Evolutionary conservation across 2,329 filamentous ascomycete species (phyloP), one percentile per base, ranked within the genome.

Genomic region (Alternaria brassicicola): DNA sequence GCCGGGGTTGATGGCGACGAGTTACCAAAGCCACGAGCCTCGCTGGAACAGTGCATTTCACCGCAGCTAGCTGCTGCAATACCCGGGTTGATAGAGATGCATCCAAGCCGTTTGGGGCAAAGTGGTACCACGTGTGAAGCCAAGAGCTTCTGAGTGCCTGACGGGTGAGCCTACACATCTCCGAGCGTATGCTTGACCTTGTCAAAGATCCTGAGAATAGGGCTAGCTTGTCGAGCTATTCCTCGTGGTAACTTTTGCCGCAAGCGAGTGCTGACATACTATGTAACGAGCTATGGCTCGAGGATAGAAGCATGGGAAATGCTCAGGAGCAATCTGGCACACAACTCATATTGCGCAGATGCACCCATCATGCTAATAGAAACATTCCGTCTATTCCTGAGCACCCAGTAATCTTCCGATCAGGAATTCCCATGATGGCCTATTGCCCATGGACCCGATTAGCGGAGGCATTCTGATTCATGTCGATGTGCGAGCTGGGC

Each of bases 31-130:
- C 42, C 42, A 19, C 31, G n/a, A 36, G 28, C 53, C 46, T 42
- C 51, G 23, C 53, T 43, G n/a, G 28, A 51, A 51, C 35, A 6
- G 46, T 55, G 33, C 36, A 9, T 17, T 52, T 3, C 39, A 52
- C 47, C 54, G 47, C 39, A 38, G 23, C 53, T 56, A 51, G 39
- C 21, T n/a, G n/a, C n/a, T n/a, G n/a, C n/a, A n/a, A n/a, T n/a
- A n/a, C n/a, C n/a, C n/a, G n/a, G n/a, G n/a, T n/a, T n/a, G n/a
- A n/a, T n/a, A n/a, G n/a, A n/a, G n/a, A n/a, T n/a, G n/a, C 38
- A n/a, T 15, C 9, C 30, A 31, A 49, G 46, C 31, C 31, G n/a
- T n/a, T 39, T 36, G 26, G 21, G 52, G 38, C 17, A 30, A 46
- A 23, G 47, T 38, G 15, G 33, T 39, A 25, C 31, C 39, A 31